Conservation (phyloP, 2,329 filamentous ascomycete species). For the Stachybotrys chartarum region DNA sequence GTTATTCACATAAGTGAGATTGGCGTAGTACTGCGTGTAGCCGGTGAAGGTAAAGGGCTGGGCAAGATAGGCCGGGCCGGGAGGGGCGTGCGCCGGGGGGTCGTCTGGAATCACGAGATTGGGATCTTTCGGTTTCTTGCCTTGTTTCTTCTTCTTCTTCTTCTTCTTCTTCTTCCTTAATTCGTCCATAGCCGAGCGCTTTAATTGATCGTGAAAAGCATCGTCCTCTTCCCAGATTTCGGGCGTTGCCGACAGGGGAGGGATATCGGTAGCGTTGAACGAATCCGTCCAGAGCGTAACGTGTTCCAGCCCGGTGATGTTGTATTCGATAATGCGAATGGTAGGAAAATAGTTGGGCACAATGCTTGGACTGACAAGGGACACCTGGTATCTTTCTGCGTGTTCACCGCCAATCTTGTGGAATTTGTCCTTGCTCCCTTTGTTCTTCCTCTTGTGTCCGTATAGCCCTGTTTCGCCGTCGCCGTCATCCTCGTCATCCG, state of each 20-base stretch:
- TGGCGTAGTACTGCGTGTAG: constrained; percentile 89
- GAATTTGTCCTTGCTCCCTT: constrained; percentile 50
- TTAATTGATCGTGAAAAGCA: constrained; percentile 16
- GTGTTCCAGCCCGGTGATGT: constrained; percentile 69
- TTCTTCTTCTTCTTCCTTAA: constrained; percentile 26
- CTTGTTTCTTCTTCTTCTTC: constrained; percentile 37
- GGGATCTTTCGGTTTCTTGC: constrained; percentile 48
- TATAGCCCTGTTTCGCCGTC: constrained; percentile 8
- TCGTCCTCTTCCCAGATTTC: not conserved
- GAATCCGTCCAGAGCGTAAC: constrained; percentile 36
- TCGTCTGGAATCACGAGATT: constrained; percentile 60
- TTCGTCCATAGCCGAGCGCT: constrained; percentile 21
- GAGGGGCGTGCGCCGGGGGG: constrained; percentile 64
- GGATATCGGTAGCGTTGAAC: constrained; percentile 6
- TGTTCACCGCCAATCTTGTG: constrained; percentile 67
- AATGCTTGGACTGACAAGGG: constrained; percentile 76
- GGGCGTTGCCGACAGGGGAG: not conserved
- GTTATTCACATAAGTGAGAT: constrained; percentile 85
- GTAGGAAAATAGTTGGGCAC: constrained; percentile 92
- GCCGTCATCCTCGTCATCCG: constrained; percentile 9
- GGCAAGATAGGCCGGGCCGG: constrained; percentile 83
- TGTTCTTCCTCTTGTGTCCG: constrained; percentile 17
- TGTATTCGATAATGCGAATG: constrained; percentile 88
- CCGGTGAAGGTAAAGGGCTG: constrained; percentile 73
- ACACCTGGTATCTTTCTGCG: constrained; percentile 78